Conservation (phyloP, 208 protist genomes). For the Leishmania amazonensis region DNA sequence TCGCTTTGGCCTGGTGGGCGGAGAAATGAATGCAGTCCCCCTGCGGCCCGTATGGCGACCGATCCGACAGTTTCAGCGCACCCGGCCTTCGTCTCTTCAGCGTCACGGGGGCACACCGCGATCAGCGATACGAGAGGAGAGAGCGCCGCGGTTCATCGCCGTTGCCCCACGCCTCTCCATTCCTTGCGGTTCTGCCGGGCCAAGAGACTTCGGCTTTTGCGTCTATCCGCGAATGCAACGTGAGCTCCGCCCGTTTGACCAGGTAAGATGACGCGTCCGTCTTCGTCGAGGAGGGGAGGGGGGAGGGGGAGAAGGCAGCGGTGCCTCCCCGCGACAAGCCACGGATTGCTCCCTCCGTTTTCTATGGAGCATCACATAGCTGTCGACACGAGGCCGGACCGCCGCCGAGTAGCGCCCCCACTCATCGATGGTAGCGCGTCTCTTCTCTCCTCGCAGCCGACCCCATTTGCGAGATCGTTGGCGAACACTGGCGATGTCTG, state of each 20-base stretch:
- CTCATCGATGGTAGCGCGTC: neutral
- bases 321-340: neutral
- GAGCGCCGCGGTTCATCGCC: neutral
- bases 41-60: too few species aligned
- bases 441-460: neutral
- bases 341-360: neutral
- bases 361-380: neutral
- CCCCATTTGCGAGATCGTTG: neutral
- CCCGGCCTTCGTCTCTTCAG: neutral
- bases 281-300: neutral
- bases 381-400: neutral
- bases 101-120: too few species aligned
- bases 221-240: neutral
- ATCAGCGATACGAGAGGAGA: neutral
- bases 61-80: neutral
- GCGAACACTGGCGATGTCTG: neutral
- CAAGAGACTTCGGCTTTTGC: neutral
- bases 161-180: too few species aligned
- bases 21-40: too few species aligned
- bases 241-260: too few species aligned
- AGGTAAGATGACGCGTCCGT: neutral
- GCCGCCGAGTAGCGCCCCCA: neutral
- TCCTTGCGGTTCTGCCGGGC: neutral
- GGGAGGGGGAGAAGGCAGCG: neutral
- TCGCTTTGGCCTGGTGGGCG: too few species aligned